Evolutionary conservation across 306 rosid species (phyloP).

Genomic region (Bauhinia variegata): DNA sequence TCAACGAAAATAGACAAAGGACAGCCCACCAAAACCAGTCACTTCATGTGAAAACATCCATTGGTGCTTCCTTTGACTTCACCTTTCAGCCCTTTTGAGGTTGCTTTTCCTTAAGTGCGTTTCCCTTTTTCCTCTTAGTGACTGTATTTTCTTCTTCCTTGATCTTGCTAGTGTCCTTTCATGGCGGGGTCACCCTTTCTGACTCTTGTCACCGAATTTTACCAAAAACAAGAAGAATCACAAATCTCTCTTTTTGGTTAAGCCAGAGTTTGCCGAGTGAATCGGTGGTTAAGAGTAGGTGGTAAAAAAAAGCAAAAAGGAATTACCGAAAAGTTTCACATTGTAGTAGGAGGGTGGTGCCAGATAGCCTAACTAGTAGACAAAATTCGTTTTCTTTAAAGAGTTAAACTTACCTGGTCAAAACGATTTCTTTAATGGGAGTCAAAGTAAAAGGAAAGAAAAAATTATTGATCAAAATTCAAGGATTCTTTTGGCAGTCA

Average conservation of each 20-base stretch:
- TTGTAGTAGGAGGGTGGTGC: slow-evolving; percentile 17
- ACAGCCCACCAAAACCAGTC: slow-evolving; percentile 66
- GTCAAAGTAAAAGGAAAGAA: background rate
- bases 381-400: background rate
- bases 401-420: slow-evolving; percentile 3
- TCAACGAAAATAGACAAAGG: slow-evolving; percentile 38
- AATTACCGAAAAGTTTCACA: slow-evolving; percentile 25
- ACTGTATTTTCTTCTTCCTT: slow-evolving; percentile 31
- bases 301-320: background rate
- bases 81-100: slow-evolving; percentile 94
- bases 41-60: slow-evolving; percentile 52
- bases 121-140: slow-evolving; percentile 42
- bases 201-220: slow-evolving; percentile 28
- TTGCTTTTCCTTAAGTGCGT: slow-evolving; percentile 54
- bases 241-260: background rate
- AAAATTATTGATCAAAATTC: slow-evolving; percentile 4
- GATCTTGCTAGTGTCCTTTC: slow-evolving; percentile 31
- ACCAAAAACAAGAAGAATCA: slow-evolving; percentile 24
- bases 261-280: slow-evolving; percentile 2
- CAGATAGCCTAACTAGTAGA: slow-evolving; percentile 27
- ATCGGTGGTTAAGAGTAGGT: slow-evolving; percentile 36
- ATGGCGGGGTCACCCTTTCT: slow-evolving; percentile 40
- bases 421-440: background rate
- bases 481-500: too few relatives aligned
- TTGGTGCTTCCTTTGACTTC: slow-evolving; percentile 51